Evolutionary conservation across 2,329 filamentous ascomycete genomes (phyloP), one percentile per base, ranked within the genome.

Genomic region (Beauveria asiatica): DNA sequence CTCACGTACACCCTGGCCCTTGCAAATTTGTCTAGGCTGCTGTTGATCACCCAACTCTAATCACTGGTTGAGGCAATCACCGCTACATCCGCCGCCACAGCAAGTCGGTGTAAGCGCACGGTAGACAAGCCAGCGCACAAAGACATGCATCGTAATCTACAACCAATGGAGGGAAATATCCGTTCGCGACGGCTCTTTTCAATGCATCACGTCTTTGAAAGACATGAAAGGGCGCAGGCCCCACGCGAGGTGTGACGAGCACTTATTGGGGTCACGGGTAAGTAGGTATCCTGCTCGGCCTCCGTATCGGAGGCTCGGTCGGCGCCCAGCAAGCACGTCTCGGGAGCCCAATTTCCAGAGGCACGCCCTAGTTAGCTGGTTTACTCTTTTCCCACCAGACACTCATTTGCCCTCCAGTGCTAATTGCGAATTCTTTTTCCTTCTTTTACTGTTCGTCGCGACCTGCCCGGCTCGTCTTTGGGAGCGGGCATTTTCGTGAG

Each of bases 241-340:
- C 45, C 44, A 44, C 33, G 54, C 44, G 42, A 8, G 25, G 45
- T 16, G 10, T n/a, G 25, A 50, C 41, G 7, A 9, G 9, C 17
- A 30, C 25, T 10, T 8, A n/a, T n/a, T 27, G 27, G 19, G 49
- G 57, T 58, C 56, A 58, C 56, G 57, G 57, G 57, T 52, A 53
- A 33, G 21, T 21, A 48, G 16, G 23, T 16, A 48, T 41, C 19
- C 17, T 52, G 48, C 57, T 59, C 57, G 57, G 57, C 57, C 54
- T 59, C 57, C 39, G 48, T 52, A 59, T 59, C 57, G 48, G 57
- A 59, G 48, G 16, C 57, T 59, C 57, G 57, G 57, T 53, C 57
- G 49, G 39, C 49, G 41, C n/a, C 33, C 44, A 42, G 33, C 44
- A 48, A 39, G 27, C 25, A 44, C 45, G 19, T 44, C 16, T 51